Conservation (phyloP, 202 grass and related monocot genomes). For the Panicum virgatum region DNA sequence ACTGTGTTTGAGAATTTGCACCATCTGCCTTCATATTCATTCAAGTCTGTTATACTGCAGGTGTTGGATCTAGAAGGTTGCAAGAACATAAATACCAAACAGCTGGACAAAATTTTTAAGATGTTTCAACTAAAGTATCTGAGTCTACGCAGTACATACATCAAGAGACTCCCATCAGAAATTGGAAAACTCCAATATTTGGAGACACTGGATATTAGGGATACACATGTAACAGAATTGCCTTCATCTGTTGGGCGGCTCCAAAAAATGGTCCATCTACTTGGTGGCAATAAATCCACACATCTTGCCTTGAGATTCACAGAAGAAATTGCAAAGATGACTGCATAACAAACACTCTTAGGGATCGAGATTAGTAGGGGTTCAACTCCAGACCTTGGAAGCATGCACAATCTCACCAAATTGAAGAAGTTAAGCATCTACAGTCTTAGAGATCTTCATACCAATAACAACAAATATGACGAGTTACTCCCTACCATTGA, state of each 20-base stretch:
- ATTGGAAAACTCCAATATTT: slow-evolving; percentile 28
- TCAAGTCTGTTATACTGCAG: slow-evolving; percentile 22
- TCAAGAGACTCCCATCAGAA: slow-evolving; percentile 21
- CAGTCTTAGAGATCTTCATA: not conserved
- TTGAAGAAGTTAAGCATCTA: slow-evolving; percentile 23
- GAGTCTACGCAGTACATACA: not conserved
- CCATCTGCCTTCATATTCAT: not conserved
- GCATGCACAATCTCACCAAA: slow-evolving; percentile 15
- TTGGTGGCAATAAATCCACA: slow-evolving; percentile 16
- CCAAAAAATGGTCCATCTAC: slow-evolving; percentile 18
- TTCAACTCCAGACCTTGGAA: not conserved
- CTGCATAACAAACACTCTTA: not conserved
- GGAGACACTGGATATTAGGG: slow-evolving; percentile 35
- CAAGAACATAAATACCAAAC: not conserved
- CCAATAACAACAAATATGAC: not conserved
- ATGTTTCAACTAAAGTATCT: slow-evolving; percentile 32
- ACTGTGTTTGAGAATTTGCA: slow-evolving; percentile 21
- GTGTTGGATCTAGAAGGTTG: slow-evolving; percentile 43
- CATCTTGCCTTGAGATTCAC: not conserved
- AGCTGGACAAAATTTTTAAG: slow-evolving; percentile 1
- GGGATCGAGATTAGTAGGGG: not conserved
- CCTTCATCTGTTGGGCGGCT: not conserved
- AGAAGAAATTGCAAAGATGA: not conserved
- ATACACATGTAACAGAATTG: not conserved
- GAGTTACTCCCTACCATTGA: slow-evolving; percentile 15